Percentiles rank a stretch among this genome's conserved stretches.
Evolutionary conservation across 164 flowering plant species (phyloP).

Genomic region (Piper longum): DNA sequence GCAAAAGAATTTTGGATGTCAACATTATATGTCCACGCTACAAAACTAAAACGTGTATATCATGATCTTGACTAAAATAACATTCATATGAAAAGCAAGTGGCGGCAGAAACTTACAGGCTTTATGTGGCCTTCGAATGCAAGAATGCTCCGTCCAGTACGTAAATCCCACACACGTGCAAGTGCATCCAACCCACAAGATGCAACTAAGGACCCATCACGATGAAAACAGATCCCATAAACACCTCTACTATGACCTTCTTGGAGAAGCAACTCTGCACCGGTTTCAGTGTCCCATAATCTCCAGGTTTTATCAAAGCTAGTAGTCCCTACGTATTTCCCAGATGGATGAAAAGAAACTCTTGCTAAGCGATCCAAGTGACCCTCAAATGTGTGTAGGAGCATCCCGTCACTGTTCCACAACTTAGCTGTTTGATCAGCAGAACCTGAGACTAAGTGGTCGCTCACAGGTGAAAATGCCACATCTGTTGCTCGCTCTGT

Average conservation of each 20-base stretch:
- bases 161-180: conserved; percentile 97
- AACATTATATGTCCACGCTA: too few species aligned
- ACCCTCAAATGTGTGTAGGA: conserved; percentile 60
- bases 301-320: conserved; percentile 99
- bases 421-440: conserved; percentile 90
- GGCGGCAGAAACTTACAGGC: conserved; percentile 34
- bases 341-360: conserved; percentile 88
- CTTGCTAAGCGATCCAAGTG: conserved; percentile 94
- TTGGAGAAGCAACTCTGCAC: conserved; percentile 88
- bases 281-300: conserved; percentile 78
- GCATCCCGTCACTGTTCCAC: conserved; percentile 73
- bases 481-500: conserved; percentile 90
- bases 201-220: conserved; percentile 86
- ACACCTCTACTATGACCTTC: conserved; percentile 97
- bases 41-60: too few species aligned
- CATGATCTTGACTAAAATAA: too few species aligned
- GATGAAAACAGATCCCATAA: conserved; percentile 76
- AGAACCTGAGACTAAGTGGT: conserved; percentile 79
- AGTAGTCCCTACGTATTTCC: conserved; percentile 83
- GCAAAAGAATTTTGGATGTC: too few species aligned
- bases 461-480: conserved; percentile 62
- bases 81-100: not conserved
- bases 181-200: conserved; percentile 93
- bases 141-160: conserved; percentile 81
- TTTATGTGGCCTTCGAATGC: conserved; percentile 96